These are phyloP conservation scores for Vigna hirtella DNA, from an alignment of 306 rosid species.

Conservation along the genomic window DNA sequence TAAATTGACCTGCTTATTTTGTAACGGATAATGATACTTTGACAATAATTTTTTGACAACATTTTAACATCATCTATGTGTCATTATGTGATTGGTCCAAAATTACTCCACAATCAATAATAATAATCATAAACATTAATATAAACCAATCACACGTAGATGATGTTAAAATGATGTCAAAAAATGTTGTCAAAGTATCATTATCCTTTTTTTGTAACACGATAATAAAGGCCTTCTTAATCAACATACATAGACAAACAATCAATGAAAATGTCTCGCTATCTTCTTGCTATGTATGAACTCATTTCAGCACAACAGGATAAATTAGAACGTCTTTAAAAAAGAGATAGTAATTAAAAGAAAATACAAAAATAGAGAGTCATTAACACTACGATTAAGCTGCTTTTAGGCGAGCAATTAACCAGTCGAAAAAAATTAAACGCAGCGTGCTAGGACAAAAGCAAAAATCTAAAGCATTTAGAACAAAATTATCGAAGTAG, in stretches of 20 bases:
- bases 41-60: too few species aligned
- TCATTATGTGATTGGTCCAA: too few species aligned
- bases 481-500: conserved; percentile 81
- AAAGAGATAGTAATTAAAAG: background rate
- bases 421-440: background rate
- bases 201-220: too few species aligned
- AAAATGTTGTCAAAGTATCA: too few species aligned
- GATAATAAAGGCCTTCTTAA: conserved; percentile 15
- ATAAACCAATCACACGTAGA: too few species aligned
- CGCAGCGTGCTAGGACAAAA: conserved; percentile 82
- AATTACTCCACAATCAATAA: too few species aligned
- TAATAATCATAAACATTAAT: too few species aligned
- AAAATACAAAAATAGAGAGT: conserved; percentile 36
- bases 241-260: background rate
- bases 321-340: too few species aligned
- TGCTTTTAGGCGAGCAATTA: background rate
- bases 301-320: background rate
- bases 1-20: too few species aligned
- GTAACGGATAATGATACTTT: too few species aligned
- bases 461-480: conserved; percentile 92
- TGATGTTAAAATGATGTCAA: too few species aligned
- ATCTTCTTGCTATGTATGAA: background rate
- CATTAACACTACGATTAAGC: background rate
- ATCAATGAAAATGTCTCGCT: background rate
- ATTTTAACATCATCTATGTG: too few species aligned